Evolutionary conservation across 2,329 filamentous ascomycete species (phyloP), one percentile per base, ranked within the genome.

Genomic region (Xylariaceae sp.): DNA sequence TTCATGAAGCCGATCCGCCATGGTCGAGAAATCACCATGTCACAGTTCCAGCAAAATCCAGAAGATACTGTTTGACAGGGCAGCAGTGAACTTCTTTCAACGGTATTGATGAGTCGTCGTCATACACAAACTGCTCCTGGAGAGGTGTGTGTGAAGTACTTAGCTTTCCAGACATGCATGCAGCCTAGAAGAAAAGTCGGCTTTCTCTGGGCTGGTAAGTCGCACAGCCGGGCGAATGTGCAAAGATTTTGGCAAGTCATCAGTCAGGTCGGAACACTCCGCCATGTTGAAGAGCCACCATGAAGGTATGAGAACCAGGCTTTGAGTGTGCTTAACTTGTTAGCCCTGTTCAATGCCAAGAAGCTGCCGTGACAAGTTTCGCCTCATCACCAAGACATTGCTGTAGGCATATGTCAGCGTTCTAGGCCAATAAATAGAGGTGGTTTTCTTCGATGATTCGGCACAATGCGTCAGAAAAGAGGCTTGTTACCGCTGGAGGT

Each of bases 71-170:
- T 60, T 57, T 62, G 65, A 65, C 58, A 53, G 54, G 64, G 64
- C 56, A 57, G 64, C 63, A 64, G 65, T 60, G 61, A 58, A 62
- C 59, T 57, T 59, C 15, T 53, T 56, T 44, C 57, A 56, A 63
- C 61, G 59, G 62, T 59, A 61, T 55, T 53, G 61, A 64, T 57
- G 66, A 62, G 59, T 55, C 59, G 55, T 68, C 57, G 71, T 73
- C 64, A 67, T 64, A 73, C 71, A 61, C 64, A 68, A 66, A 67
- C 65, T 60, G 59, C 56, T 58, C 62, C 65, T 55, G 63, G 68
- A 65, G 63, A 66, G 59, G 57, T 57, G 53, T 53, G 55, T 53
- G 55, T 57, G 58, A 57, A 61, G 63, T 64, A 58, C 62, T 37
- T 48, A 56, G 23, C 23, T 30, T 64, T 62, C 59, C 37, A 67